Conservation (phyloP, 768 basidiomycete species). For the Pleurotus salmoneostramineus region DNA sequence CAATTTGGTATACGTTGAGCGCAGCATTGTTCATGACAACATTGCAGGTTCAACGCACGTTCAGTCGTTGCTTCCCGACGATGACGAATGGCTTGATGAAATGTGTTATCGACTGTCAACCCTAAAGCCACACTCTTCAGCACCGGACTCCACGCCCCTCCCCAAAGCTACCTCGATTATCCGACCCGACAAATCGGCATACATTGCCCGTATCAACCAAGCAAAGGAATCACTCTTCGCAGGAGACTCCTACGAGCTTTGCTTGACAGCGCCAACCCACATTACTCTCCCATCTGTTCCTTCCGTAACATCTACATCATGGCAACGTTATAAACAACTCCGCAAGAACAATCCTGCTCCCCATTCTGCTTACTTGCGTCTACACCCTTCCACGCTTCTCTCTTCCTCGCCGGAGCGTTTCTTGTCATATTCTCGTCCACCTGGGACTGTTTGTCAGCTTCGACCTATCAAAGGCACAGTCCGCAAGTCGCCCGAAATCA, state of each 20-base stretch:
- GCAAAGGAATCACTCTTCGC: slow-evolving; percentile 74
- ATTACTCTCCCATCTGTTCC: slow-evolving; percentile 40
- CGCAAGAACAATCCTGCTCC: slow-evolving; percentile 83
- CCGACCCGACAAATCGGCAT: slow-evolving; percentile 55
- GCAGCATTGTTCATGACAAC: slow-evolving; percentile 68
- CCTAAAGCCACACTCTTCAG: slow-evolving; percentile 6
- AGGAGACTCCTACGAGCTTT: slow-evolving; percentile 93
- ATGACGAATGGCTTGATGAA: slow-evolving; percentile 56
- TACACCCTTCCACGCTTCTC: slow-evolving; percentile 73
- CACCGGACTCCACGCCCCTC: slow-evolving; percentile 3
- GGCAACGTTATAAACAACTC: slow-evolving; percentile 72
- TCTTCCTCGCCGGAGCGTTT: slow-evolving; percentile 94
- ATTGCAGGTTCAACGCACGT: slow-evolving; percentile 46
- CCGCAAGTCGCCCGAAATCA: slow-evolving; percentile 62
- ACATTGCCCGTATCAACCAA: slow-evolving; percentile 63
- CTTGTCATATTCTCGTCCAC: slow-evolving; percentile 71
- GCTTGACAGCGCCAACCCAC: slow-evolving; percentile 73
- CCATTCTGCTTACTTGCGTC: slow-evolving; percentile 76
- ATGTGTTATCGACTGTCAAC: slow-evolving; percentile 29
- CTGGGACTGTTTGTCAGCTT: slow-evolving; percentile 66
- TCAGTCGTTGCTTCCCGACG: slow-evolving; percentile 60
- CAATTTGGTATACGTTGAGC: slow-evolving; percentile 73
- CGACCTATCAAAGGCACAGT: slow-evolving; percentile 95
- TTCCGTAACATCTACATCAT: slow-evolving; percentile 45
- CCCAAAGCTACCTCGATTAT: slow-evolving; percentile 23